These are phyloP conservation scores for Trichoderma lentiforme DNA, from an alignment of 2,329 filamentous ascomycete species.

Conservation along the genomic window DNA sequence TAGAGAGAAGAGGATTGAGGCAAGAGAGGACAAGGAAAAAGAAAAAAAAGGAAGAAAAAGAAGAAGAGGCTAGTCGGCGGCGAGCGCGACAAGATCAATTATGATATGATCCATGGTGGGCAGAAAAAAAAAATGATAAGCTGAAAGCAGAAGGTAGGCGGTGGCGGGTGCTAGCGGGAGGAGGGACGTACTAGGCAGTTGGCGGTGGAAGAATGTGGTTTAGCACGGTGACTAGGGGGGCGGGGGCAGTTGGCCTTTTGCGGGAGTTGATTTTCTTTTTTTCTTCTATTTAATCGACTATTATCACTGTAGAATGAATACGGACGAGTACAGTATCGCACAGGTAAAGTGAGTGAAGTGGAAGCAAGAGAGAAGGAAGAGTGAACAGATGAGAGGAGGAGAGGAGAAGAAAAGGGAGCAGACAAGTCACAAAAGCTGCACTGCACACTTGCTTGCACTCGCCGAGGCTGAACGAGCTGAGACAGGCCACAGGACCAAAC, in stretches of 20 bases:
- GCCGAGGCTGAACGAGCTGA: background rate
- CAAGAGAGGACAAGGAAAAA: background rate
- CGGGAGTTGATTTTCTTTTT: background rate
- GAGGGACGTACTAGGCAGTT: constrained; percentile 1
- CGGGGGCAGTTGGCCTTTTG: too few species aligned
- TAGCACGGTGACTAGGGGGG: background rate
- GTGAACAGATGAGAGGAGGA: background rate
- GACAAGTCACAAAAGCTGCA: background rate
- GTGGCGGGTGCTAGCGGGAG: background rate
- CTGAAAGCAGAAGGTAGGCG: constrained; percentile 12
- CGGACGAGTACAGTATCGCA: background rate
- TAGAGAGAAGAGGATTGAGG: background rate
- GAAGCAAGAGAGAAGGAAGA: background rate
- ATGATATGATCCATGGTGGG: background rate
- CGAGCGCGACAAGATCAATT: background rate
- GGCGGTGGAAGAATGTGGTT: background rate
- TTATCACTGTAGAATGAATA: background rate
- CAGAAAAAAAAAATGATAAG: constrained; percentile 9
- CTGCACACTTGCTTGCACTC: background rate
- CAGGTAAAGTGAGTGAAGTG: background rate
- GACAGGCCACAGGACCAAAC: background rate
- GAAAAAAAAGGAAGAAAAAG: background rate
- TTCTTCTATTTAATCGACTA: background rate
- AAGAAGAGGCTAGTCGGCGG: background rate
- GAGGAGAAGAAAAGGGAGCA: background rate